These are phyloP conservation scores for Lagenidium sp. DNA, from an alignment of 352 stramenopile genomes.

Conservation along the genomic window DNA sequence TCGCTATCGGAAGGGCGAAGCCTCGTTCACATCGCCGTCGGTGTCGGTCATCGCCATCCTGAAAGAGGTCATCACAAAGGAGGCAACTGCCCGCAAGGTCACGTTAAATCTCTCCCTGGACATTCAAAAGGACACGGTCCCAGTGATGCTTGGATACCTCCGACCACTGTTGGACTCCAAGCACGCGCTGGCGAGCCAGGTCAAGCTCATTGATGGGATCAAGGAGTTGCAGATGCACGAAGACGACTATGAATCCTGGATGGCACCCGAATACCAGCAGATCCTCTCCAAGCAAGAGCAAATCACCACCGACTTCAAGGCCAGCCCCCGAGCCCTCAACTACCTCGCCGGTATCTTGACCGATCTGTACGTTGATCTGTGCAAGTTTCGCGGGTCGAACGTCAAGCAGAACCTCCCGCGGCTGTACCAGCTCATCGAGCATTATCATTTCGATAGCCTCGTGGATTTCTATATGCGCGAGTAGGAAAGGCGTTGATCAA, in stretches of 20 bases:
- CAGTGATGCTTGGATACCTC: slow-evolving; percentile 55
- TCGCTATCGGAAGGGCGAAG: slow-evolving; percentile 65
- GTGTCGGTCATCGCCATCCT: slow-evolving; percentile 79
- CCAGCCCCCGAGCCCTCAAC: slow-evolving; percentile 57
- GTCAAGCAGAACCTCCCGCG: slow-evolving; percentile 62
- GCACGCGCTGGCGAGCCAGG: slow-evolving; percentile 57
- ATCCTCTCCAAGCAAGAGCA: slow-evolving; percentile 56
- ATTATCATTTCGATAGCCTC: slow-evolving; percentile 73
- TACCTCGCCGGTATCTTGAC: slow-evolving; percentile 75
- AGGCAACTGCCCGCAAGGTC: slow-evolving; percentile 69
- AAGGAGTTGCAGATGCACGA: slow-evolving; percentile 81
- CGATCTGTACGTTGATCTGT: slow-evolving; percentile 79
- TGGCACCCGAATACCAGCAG: slow-evolving; percentile 72
- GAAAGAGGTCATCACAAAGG: slow-evolving; percentile 80
- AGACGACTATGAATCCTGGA: slow-evolving; percentile 58
- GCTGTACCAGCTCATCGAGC: slow-evolving; percentile 70
- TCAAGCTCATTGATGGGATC: slow-evolving; percentile 78
- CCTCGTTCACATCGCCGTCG: slow-evolving; percentile 64
- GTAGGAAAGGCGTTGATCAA: too few species aligned
- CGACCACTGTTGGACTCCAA: slow-evolving; percentile 60
- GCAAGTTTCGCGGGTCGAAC: slow-evolving; percentile 76
- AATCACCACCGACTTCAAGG: slow-evolving; percentile 69
- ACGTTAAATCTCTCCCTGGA: slow-evolving; percentile 74
- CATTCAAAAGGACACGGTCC: slow-evolving; percentile 71
- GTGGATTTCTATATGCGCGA: slow-evolving; percentile 63